These are phyloP conservation scores for Helicosporidium sp. DNA, from an alignment of 139 green algal species.

Conservation along the genomic window DNA sequence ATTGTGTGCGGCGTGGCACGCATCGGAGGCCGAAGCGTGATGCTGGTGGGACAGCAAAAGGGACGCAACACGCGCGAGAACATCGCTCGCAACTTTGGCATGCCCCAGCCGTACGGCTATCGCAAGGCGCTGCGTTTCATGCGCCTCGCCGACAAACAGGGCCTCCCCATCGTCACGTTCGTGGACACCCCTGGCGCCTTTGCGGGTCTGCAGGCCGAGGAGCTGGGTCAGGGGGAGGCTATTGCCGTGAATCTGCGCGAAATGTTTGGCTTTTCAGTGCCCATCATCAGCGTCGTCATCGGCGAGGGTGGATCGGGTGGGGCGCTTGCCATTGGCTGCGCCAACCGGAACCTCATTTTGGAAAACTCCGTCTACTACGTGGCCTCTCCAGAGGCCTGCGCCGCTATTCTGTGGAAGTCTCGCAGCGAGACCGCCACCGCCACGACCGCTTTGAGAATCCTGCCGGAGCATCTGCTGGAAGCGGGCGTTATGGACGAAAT, in stretches of 20 bases:
- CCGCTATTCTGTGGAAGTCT: conserved; percentile 89
- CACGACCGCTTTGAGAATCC: conserved; percentile 86
- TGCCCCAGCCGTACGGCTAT: conserved; percentile 88
- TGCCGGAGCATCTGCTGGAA: conserved; percentile 50
- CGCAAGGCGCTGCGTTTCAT: conserved; percentile 94
- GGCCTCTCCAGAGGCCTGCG: conserved; percentile 79
- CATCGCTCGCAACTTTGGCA: conserved; percentile 85
- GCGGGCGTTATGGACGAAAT: conserved; percentile 76
- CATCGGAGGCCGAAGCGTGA: conserved; percentile 80
- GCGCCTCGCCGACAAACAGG: conserved; percentile 85
- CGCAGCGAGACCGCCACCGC: conserved; percentile 50
- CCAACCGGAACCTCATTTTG: conserved; percentile 73
- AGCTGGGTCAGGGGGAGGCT: conserved; percentile 88
- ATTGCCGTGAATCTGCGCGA: conserved; percentile 89
- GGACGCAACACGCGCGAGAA: conserved; percentile 95
- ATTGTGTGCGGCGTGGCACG: conserved; percentile 80
- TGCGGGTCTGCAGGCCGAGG: conserved; percentile 72
- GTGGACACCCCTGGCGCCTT: conserved; percentile 93
- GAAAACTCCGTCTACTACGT: conserved; percentile 94
- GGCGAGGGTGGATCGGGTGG: conserved; percentile 81
- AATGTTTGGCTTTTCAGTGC: conserved; percentile 90
- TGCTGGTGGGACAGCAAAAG: conserved; percentile 97
- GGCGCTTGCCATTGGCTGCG: conserved; percentile 83
- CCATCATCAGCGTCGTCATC: conserved; percentile 80
- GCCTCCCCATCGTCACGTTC: conserved; percentile 87